phyloP scores from a whole-genome alignment of 2,329 filamentous ascomycete genomes.

The Madurella fahalii region DNA sequence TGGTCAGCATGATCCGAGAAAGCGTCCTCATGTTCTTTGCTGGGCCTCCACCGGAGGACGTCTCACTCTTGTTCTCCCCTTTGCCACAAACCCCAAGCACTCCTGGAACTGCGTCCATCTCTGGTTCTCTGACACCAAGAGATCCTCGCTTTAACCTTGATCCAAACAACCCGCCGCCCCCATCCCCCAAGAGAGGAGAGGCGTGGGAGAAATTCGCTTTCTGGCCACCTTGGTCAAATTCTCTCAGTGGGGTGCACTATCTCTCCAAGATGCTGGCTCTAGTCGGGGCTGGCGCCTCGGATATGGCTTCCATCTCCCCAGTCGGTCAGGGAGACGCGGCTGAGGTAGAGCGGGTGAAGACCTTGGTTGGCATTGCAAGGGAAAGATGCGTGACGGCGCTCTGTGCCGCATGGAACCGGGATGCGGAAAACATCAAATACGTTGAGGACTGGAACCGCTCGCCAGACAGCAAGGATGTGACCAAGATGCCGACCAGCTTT shows the following conservation, averaged over 20 bases:
- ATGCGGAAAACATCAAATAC: conserved; percentile 87
- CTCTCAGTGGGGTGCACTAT: conserved; percentile 86
- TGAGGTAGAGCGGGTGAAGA: conserved; percentile 67
- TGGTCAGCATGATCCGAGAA: conserved; percentile 80
- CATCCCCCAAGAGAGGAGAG: conserved; percentile 74
- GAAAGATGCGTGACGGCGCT: conserved; percentile 83
- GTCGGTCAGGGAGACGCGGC: conserved; percentile 52
- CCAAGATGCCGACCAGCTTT: conserved; percentile 85
- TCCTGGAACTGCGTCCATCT: conserved; percentile 51
- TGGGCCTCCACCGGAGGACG: conserved; percentile 83
- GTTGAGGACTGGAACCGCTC: conserved; percentile 92
- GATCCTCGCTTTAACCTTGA: conserved; percentile 80
- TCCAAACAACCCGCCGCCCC: conserved; percentile 68
- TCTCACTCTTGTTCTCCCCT: conserved; percentile 82
- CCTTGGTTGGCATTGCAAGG: conserved; percentile 70
- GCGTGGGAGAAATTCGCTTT: conserved; percentile 93
- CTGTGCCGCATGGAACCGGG: conserved; percentile 86
- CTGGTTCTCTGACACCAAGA: conserved; percentile 47
- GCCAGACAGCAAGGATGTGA: conserved; percentile 77
- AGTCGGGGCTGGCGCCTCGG: conserved; percentile 80
- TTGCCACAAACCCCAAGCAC: conserved; percentile 65
- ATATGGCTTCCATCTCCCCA: conserved; percentile 73
- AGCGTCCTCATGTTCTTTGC: conserved; percentile 78
- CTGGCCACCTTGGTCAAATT: conserved; percentile 92
- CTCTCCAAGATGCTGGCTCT: conserved; percentile 76